phyloP scores from a whole-genome alignment of 768 basidiomycete genomes.

The Arthromyces matolae region DNA sequence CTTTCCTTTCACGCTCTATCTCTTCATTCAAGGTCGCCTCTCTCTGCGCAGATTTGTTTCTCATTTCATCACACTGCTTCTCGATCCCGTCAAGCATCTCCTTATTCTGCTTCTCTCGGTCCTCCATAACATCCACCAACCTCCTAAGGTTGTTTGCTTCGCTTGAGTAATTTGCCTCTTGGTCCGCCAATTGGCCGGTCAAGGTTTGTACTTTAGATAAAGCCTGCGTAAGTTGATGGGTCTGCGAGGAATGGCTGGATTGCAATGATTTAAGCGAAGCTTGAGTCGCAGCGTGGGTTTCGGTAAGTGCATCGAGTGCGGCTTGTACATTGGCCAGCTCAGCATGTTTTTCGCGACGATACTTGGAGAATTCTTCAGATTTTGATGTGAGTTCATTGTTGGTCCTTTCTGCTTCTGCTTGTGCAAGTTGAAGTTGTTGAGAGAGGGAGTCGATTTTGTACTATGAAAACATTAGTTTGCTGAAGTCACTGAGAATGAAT shows the following conservation, averaged over 20 bases:
- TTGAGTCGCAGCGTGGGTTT: constrained; percentile 63
- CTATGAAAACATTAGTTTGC: constrained; percentile 33
- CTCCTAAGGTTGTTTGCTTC: constrained; percentile 74
- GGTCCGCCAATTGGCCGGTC: constrained; percentile 75
- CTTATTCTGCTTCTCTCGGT: constrained; percentile 81
- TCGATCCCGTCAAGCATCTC: constrained; percentile 80
- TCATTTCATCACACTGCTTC: constrained; percentile 73
- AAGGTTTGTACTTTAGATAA: constrained; percentile 72
- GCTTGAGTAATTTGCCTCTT: constrained; percentile 76
- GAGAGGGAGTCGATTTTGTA: constrained; percentile 83
- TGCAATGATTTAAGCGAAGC: constrained; percentile 71
- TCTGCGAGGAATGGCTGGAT: constrained; percentile 64
- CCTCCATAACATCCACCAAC: constrained; percentile 82
- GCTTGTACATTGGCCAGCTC: constrained; percentile 76
- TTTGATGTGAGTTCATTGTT: constrained; percentile 66
- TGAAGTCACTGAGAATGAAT: not conserved
- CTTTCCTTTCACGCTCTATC: constrained; percentile 64
- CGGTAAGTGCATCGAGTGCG: constrained; percentile 66
- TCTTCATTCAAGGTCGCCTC: constrained; percentile 68
- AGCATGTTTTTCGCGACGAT: constrained; percentile 76
- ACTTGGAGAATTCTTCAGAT: constrained; percentile 80
- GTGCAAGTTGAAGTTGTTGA: constrained; percentile 77
- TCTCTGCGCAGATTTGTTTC: constrained; percentile 62
- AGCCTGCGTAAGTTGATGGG: constrained; percentile 74
- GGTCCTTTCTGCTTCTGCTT: constrained; percentile 71